Evolutionary conservation across 306 rosid genomes (phyloP).

Genomic region (Castanea mollissima): DNA sequence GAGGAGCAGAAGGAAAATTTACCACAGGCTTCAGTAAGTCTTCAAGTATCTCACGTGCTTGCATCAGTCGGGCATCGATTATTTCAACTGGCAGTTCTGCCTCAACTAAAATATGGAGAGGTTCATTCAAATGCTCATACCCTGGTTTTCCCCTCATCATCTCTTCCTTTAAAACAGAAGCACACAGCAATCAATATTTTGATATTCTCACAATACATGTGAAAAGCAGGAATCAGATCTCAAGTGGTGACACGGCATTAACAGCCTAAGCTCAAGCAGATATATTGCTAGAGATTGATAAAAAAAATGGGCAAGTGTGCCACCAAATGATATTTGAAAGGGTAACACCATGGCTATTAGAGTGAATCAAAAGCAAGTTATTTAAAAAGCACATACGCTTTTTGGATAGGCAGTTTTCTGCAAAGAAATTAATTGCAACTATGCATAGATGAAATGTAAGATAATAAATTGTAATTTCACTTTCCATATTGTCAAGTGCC

Average conservation of each 20-base stretch:
- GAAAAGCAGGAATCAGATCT: neutral
- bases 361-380: neutral
- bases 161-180: conserved; percentile 62
- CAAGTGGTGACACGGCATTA: neutral
- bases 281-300: neutral
- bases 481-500: neutral
- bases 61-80: conserved; percentile 75
- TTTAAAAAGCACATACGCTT: neutral
- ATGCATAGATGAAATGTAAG: neutral
- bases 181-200: neutral
- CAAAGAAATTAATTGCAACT: neutral
- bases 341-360: neutral
- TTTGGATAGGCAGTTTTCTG: neutral
- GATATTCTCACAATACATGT: neutral
- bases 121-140: conserved; percentile 87
- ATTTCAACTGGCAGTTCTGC: conserved; percentile 90
- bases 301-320: neutral
- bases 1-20: neutral
- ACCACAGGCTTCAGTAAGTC: conserved; percentile 90
- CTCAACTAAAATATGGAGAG: conserved; percentile 90
- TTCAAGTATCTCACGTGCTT: conserved; percentile 73
- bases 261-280: neutral
- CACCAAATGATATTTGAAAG: neutral
- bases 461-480: neutral
- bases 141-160: conserved; percentile 95